Evolutionary conservation across 2,329 filamentous ascomycete genomes (phyloP).

Genomic region (Colletotrichum filicis): DNA sequence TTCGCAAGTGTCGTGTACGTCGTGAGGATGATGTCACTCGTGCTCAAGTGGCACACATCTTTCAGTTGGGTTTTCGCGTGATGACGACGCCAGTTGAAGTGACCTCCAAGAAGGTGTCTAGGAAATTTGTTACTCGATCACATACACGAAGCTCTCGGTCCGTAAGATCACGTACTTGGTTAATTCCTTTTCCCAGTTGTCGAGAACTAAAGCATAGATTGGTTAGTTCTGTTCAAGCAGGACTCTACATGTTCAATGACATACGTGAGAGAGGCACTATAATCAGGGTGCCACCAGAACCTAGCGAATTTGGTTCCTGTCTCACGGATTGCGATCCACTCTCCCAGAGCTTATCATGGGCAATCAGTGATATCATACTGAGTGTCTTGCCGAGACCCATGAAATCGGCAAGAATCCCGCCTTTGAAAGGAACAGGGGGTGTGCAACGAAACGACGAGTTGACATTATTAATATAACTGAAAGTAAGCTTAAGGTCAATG

Average conservation of each 20-base stretch:
- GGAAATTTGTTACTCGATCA: background rate
- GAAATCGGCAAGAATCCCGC: background rate
- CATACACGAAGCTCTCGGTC: background rate
- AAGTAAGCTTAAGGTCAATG: background rate
- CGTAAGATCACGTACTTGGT: background rate
- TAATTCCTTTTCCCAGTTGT: background rate
- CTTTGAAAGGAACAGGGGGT: background rate
- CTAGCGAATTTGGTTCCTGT: background rate
- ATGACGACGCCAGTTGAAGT: background rate
- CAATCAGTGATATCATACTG: background rate
- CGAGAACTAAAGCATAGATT: background rate
- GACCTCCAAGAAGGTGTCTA: background rate
- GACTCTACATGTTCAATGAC: background rate
- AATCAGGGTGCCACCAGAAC: background rate
- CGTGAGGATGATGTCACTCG: background rate
- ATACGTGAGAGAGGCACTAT: background rate
- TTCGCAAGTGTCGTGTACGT: background rate
- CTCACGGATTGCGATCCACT: background rate
- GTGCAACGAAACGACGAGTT: background rate
- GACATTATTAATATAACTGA: background rate
- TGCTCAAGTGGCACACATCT: background rate
- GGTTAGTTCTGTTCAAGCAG: background rate
- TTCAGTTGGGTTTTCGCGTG: background rate
- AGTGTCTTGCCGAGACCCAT: background rate
- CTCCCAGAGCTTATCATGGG: background rate